Conservation (phyloP, 1,284 basidiomycete species). For the Testicularia cyperi region DNA sequence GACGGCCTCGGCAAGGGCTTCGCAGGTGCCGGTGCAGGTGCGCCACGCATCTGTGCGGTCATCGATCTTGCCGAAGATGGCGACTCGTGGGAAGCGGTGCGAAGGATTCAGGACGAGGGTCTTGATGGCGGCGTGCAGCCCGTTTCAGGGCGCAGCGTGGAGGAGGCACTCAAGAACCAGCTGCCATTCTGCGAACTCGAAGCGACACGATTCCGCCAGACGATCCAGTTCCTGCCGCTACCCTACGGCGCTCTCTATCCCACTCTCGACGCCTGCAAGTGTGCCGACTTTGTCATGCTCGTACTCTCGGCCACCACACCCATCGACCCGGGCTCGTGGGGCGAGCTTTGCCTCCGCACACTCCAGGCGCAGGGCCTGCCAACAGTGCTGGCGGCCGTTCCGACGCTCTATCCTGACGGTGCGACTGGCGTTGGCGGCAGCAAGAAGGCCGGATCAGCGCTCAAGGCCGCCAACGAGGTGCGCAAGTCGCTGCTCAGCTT, state of each 20-base stretch:
- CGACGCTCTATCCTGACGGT: constrained; percentile 37
- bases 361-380: constrained; percentile 68
- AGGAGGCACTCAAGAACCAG: constrained; percentile 26
- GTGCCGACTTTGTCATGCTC: constrained; percentile 87
- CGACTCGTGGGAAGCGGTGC: constrained; percentile 65
- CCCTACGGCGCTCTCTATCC: constrained; percentile 67
- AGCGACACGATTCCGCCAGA: constrained; percentile 83
- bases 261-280: constrained; percentile 81
- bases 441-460: constrained; percentile 38
- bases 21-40: constrained; percentile 65
- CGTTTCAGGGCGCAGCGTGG: constrained; percentile 41
- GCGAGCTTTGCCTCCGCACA: constrained; percentile 84
- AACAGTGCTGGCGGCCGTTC: constrained; percentile 71
- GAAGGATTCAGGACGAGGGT: constrained; percentile 70
- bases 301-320: constrained; percentile 78
- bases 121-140: constrained; percentile 64
- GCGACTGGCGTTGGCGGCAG: constrained; percentile 29
- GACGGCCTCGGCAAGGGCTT: constrained; percentile 65
- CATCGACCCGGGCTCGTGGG: constrained; percentile 72
- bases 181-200: constrained; percentile 48
- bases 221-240: constrained; percentile 77
- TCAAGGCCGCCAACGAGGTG: constrained; percentile 50
- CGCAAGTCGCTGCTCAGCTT: constrained; percentile 62
- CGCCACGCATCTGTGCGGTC: constrained; percentile 76
- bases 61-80: constrained; percentile 75